Base-by-base conservation (phyloP, 345 rosid genomes). In the Rhodamnia argentea region DNA sequence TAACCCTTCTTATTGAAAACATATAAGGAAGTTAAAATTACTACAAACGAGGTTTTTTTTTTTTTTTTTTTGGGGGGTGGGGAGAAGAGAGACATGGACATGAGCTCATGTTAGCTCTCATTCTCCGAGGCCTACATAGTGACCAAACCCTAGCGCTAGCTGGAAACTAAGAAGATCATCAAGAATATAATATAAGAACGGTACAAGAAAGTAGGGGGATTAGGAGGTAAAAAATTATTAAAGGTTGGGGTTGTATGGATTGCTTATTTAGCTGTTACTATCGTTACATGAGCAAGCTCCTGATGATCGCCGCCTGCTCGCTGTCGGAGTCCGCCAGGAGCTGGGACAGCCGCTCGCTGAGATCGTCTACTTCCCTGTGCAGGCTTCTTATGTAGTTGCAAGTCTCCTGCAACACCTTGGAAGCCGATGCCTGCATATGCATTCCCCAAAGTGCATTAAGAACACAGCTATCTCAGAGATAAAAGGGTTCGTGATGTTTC, bases 351-450 rank as follows among this genome's bases (percentile, higher is more conserved):
- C 99, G 91, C 85, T 95, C 98, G 85, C 99, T 96, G 52, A 97
- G 92, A 86, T 95, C 99, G 85, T 96, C 97, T 58, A 95, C 98
- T 88, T 97, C 99, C 89, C 90, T 93, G 90, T 97, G 98, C 93
- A 97, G 92, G 93, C 88, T 94, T 94, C 96, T 90, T 59, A 97
- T 97, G 89, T 97, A 96, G 88, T 94, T 96, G 95, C 99, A 97
- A 18, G 99, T 97, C 91, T 97, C 99, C 84, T 97, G 99, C 86
- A 97, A 90, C 82, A 97, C 99, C 90, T 93, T 97, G 8, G 99
- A 93, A 54, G 99, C 98, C 81, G 99, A 96, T 86, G 90, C 98
- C 99, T 97, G 87, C 75, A 76, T 56, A 26, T 27, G 29, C 74
- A 42, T 29, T 52, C n/a, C 40, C 37, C 22, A 20, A 14, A 26